These are phyloP conservation scores for Backusella tuberculispora DNA, from an alignment of 192 early-diverging fungal species.

Conservation along the genomic window DNA sequence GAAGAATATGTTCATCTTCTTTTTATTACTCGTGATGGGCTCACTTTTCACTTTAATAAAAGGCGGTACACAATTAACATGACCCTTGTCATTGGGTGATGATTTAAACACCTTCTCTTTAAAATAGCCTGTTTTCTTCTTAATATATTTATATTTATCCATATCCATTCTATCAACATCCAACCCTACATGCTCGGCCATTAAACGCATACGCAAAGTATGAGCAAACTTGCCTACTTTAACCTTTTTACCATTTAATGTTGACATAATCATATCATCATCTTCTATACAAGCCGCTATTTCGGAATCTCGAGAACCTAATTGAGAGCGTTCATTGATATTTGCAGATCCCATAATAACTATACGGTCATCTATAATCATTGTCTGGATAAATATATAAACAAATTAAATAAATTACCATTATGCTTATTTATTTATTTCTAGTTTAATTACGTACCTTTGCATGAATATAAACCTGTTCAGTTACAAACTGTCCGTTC, in stretches of 20 bases:
- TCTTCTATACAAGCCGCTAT: slow-evolving; percentile 74
- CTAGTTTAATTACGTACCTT: slow-evolving; percentile 51
- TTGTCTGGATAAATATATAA: slow-evolving; percentile 33
- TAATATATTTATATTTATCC: neutral
- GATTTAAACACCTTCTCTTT: neutral
- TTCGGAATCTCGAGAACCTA: slow-evolving; percentile 82
- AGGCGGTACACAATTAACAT: neutral
- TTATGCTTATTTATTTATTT: neutral
- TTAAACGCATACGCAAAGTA: slow-evolving; percentile 72
- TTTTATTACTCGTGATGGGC: neutral
- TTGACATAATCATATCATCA: slow-evolving; percentile 65
- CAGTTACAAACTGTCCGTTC: slow-evolving; percentile 64
- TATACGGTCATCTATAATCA: slow-evolving; percentile 85
- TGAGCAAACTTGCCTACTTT: slow-evolving; percentile 74
- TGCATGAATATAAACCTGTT: slow-evolving; percentile 88
- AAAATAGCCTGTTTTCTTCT: neutral
- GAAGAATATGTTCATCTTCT: neutral
- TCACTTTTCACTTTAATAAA: slow-evolving; percentile 1
- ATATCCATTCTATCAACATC: slow-evolving; percentile 33
- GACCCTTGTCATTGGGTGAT: neutral
- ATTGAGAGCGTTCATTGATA: slow-evolving; percentile 87
- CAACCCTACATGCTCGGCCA: slow-evolving; percentile 78
- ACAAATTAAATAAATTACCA: neutral
- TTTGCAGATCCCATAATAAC: slow-evolving; percentile 88
- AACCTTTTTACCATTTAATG: slow-evolving; percentile 69